Conservation (phyloP, 176 grass and related monocot species). For the Chrysopogon serrulatus region DNA sequence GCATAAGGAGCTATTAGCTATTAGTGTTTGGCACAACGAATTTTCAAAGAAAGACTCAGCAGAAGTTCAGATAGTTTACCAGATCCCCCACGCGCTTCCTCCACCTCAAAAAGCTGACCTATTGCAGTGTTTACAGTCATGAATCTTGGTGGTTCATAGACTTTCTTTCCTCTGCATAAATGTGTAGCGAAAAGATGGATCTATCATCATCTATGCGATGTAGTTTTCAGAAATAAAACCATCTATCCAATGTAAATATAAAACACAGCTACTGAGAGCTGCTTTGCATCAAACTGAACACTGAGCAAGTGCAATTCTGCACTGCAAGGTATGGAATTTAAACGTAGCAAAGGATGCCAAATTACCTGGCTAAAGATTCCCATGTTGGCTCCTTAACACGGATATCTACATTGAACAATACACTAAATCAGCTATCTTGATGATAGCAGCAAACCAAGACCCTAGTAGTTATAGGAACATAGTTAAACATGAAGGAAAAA, state of each 20-base stretch:
- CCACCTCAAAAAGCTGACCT: constrained; percentile 89
- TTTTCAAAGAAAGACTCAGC: not conserved
- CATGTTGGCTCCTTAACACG: constrained; percentile 89
- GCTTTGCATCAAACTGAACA: not conserved
- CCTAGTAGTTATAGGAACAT: not conserved
- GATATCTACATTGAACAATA: constrained; percentile 58
- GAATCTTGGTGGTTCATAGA: constrained; percentile 87
- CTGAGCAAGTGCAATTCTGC: not conserved
- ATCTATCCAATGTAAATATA: not conserved
- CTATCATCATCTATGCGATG: not conserved
- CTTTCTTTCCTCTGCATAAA: constrained; percentile 79
- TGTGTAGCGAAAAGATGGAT: not conserved
- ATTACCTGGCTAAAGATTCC: constrained; percentile 91
- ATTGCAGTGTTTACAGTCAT: constrained; percentile 93
- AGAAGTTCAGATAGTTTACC: constrained; percentile 36
- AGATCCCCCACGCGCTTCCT: constrained; percentile 42
- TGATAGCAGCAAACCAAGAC: not conserved
- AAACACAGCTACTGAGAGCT: not conserved
- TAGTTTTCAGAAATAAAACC: no score
- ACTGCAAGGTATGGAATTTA: not conserved
- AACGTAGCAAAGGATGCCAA: not conserved
- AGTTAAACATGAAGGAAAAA: not conserved
- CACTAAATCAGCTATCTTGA: not conserved
- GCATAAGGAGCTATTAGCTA: not conserved
- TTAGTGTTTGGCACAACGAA: not conserved